Evolutionary conservation across 257 asterid genomes (phyloP).

Genomic region (Leonotis leonurus): DNA sequence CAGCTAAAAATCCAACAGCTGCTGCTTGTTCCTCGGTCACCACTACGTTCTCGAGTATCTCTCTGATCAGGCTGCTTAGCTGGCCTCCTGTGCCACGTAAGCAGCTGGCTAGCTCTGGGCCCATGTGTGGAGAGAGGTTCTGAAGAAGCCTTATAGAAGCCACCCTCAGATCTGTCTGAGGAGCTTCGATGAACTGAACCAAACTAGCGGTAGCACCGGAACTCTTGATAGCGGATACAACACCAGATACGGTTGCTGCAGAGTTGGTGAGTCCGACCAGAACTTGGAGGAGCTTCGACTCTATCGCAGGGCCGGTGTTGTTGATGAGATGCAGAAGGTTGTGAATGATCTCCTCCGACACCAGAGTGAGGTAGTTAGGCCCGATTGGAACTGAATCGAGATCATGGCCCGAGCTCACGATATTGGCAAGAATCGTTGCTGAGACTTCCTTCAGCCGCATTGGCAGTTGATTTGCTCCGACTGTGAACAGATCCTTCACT

Average conservation of each 20-base stretch:
- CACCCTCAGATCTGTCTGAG: slow-evolving; percentile 66
- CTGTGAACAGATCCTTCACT: slow-evolving; percentile 73
- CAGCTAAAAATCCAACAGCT: slow-evolving; percentile 73
- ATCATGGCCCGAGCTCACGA: slow-evolving; percentile 73
- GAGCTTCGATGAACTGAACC: slow-evolving; percentile 92
- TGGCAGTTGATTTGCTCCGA: slow-evolving; percentile 65
- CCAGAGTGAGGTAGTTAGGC: slow-evolving; percentile 61
- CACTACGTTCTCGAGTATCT: slow-evolving; percentile 55
- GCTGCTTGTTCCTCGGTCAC: slow-evolving; percentile 89
- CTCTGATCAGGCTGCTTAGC: slow-evolving; percentile 55
- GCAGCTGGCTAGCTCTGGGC: slow-evolving; percentile 67
- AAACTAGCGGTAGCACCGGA: slow-evolving; percentile 78
- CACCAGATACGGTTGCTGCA: slow-evolving; percentile 46
- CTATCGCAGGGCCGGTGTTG: slow-evolving; percentile 94
- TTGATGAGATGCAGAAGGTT: slow-evolving; percentile 74
- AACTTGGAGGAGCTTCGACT: slow-evolving; percentile 85
- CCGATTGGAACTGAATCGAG: slow-evolving; percentile 66
- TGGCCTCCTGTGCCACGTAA: slow-evolving; percentile 69
- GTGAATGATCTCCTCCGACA: slow-evolving; percentile 75
- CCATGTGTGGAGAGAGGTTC: slow-evolving; percentile 81
- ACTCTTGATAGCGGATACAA: slow-evolving; percentile 73
- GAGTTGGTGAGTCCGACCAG: slow-evolving; percentile 83
- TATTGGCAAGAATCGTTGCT: slow-evolving; percentile 82
- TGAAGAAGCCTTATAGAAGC: slow-evolving; percentile 76
- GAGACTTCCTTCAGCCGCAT: slow-evolving; percentile 75